A percentile compares a stretch with the other conserved stretches of the same genome.
phyloP scores from a whole-genome alignment of 2,329 filamentous ascomycete genomes.

The Capronia americana region DNA sequence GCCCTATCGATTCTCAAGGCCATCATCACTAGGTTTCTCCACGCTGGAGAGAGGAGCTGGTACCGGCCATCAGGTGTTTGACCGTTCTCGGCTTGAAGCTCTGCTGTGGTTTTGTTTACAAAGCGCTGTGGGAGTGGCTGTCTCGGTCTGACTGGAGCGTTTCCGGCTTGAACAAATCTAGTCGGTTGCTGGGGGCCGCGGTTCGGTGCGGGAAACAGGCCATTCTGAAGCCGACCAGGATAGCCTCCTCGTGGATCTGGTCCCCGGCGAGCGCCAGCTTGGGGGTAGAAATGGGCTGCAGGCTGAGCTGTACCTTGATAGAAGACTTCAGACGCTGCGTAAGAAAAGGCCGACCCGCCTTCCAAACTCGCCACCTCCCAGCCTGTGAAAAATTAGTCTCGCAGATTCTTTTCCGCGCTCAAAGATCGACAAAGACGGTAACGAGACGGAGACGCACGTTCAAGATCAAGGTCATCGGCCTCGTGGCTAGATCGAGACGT shows the following conservation, averaged over 20 bases:
- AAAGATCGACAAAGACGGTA: conserved; percentile 5
- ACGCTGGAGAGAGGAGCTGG: conserved; percentile 16
- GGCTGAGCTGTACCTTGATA: conserved; percentile 20
- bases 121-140: background rate
- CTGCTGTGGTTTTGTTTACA: conserved; percentile 9
- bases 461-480: conserved; percentile 33
- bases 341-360: conserved; percentile 30
- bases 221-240: conserved; percentile 6
- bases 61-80: conserved; percentile 18
- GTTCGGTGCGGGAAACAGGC: background rate
- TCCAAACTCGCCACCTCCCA: conserved; percentile 36
- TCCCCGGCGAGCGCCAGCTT: conserved; percentile 3
- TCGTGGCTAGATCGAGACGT: conserved; percentile 31
- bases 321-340: conserved; percentile 25
- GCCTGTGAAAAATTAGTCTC: conserved; percentile 23
- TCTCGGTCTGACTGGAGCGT: background rate
- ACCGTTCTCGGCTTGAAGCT: conserved; percentile 14
- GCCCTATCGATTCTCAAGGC: conserved; percentile 19
- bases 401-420: background rate
- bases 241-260: background rate
- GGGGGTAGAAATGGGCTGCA: conserved; percentile 9
- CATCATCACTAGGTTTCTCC: conserved; percentile 19
- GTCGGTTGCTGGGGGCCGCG: conserved; percentile 1
- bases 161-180: background rate
- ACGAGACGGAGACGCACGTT: conserved; percentile 24